Evolutionary conservation across 2,329 filamentous ascomycete genomes (phyloP).

Genomic region (Orbilia oligospora): DNA sequence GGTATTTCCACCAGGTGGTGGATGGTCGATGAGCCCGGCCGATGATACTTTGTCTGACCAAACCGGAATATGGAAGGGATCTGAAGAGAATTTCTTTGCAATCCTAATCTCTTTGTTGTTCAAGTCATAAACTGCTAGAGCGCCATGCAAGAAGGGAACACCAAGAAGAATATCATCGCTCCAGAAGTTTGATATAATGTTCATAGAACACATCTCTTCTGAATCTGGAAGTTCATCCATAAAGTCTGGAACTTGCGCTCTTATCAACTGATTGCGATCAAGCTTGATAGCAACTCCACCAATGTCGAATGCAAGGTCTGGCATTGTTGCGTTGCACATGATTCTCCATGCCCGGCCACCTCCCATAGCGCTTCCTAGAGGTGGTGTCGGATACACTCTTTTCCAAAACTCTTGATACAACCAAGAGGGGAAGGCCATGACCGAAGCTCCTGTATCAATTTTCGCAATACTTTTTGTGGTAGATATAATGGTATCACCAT

Average conservation of each 20-base stretch:
- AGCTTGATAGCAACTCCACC: conserved; percentile 38
- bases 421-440: conserved; percentile 14
- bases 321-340: conserved; percentile 35
- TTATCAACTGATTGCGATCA: conserved; percentile 33
- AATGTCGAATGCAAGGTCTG: conserved; percentile 42
- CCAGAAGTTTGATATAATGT: conserved; percentile 29
- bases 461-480: not conserved
- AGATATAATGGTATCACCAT: not conserved
- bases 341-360: conserved; percentile 4
- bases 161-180: conserved; percentile 35
- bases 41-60: not conserved
- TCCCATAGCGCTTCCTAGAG: not conserved
- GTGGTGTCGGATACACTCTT: not conserved
- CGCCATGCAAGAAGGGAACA: conserved; percentile 43
- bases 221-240: not conserved
- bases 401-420: not conserved
- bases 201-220: conserved; percentile 24
- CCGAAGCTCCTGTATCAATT: conserved; percentile 39
- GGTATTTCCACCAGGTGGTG: not conserved
- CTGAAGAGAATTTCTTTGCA: conserved; percentile 30
- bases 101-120: conserved; percentile 39
- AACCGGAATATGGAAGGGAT: conserved; percentile 25
- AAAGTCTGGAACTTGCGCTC: not conserved
- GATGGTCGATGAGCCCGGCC: not conserved
- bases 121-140: conserved; percentile 38